phyloP scores from a whole-genome alignment of 768 basidiomycete genomes.

The Lactifluus rugatus region DNA sequence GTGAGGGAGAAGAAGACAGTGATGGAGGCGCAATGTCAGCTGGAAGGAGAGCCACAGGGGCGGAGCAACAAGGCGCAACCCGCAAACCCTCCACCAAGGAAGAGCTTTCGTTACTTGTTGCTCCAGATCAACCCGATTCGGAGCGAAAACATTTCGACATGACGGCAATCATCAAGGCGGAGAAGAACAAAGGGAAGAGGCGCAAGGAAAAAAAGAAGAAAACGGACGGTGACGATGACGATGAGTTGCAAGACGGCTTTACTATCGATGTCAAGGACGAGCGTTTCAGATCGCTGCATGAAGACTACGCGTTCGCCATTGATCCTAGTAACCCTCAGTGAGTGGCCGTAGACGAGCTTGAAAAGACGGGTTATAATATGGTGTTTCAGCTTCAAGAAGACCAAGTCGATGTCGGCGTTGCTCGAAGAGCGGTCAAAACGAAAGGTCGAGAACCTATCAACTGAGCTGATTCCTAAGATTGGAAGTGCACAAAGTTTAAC shows the following conservation, averaged over 20 bases:
- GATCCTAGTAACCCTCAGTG: constrained; percentile 95
- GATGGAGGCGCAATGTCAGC: constrained; percentile 20
- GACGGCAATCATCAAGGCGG: constrained; percentile 78
- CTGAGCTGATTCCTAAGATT: neutral
- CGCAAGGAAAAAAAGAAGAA: constrained; percentile 35
- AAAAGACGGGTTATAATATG: neutral
- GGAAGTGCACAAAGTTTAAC: constrained; percentile 33
- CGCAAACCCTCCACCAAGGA: constrained; percentile 39
- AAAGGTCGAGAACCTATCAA: constrained; percentile 24
- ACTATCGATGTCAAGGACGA: constrained; percentile 75
- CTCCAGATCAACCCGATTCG: constrained; percentile 42
- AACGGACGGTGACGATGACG: constrained; percentile 38
- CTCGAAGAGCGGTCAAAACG: constrained; percentile 74
- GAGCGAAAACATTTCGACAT: constrained; percentile 81
- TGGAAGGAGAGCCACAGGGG: neutral
- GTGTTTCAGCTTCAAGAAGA: constrained; percentile 72
- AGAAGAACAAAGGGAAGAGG: constrained; percentile 49
- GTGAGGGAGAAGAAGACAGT: constrained; percentile 29
- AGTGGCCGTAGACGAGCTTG: constrained; percentile 26
- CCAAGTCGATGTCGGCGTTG: constrained; percentile 79
- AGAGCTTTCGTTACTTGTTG: constrained; percentile 54
- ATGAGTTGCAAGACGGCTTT: constrained; percentile 74
- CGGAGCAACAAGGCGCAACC: constrained; percentile 1
- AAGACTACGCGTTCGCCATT: constrained; percentile 87
- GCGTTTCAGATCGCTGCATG: constrained; percentile 80